phyloP scores from a whole-genome alignment of 495 filamentous ascomycete species.

The Pyrenopolyporus hunteri region DNA sequence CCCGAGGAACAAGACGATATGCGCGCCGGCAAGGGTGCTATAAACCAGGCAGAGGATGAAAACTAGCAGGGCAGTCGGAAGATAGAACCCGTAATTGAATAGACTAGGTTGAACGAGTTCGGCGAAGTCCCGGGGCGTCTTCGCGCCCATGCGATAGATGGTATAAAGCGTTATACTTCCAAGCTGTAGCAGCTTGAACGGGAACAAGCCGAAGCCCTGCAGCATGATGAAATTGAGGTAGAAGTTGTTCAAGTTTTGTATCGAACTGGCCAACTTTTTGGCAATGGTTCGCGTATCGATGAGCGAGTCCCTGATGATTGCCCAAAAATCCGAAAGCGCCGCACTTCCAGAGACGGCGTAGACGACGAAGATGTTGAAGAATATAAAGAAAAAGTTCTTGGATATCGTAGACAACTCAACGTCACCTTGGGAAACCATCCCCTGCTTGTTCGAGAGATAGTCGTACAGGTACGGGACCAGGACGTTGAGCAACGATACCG shows the following conservation, averaged over 20 bases:
- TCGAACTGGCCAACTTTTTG: conserved; percentile 71
- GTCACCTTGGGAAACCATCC: conserved; percentile 92
- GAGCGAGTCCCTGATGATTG: conserved; percentile 72
- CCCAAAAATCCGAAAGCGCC: conserved; percentile 66
- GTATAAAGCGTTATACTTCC: conserved; percentile 87
- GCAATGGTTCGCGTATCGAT: conserved; percentile 81
- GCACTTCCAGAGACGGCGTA: conserved; percentile 92
- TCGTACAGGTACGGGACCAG: conserved; percentile 94
- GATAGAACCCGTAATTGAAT: conserved; percentile 95
- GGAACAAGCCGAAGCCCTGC: conserved; percentile 89
- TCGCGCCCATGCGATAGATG: conserved; percentile 75
- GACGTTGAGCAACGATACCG: conserved; percentile 84
- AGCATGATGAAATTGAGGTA: conserved; percentile 96
- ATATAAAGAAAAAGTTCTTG: conserved; percentile 99
- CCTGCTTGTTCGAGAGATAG: conserved; percentile 86
- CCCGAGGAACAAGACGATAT: conserved; percentile 80
- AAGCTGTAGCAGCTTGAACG: conserved; percentile 89
- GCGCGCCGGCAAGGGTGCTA: conserved; percentile 83
- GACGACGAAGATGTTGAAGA: conserved; percentile 97
- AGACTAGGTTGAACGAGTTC: conserved; percentile 80
- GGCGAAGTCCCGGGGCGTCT: conserved; percentile 89
- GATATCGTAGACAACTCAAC: conserved; percentile 94
- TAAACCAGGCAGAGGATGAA: conserved; percentile 96
- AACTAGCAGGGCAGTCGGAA: conserved; percentile 88
- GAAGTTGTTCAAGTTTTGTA: conserved; percentile 76